phyloP scores from a whole-genome alignment of 2,329 filamentous ascomycete species.

The Hypoxylon sp. region DNA sequence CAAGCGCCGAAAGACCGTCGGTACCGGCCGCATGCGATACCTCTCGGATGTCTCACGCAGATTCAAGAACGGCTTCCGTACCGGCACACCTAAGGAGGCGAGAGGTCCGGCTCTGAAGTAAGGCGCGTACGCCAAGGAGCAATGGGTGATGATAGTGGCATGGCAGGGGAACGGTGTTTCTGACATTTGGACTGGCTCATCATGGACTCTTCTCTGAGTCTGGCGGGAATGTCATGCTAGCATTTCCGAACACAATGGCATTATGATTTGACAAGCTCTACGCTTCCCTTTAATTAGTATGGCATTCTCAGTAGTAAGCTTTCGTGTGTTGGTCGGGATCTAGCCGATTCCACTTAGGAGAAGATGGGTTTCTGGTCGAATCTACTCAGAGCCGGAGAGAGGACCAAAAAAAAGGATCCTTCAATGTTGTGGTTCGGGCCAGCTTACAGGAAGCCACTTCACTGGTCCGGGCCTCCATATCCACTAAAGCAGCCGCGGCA shows the following conservation, averaged over 20 bases:
- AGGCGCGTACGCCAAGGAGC: slow-evolving; percentile 50
- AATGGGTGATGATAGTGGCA: slow-evolving; percentile 51
- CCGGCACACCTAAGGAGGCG: slow-evolving; percentile 80
- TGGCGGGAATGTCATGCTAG: slow-evolving; percentile 50
- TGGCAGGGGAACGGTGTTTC: slow-evolving; percentile 53
- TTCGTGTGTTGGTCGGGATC: not conserved
- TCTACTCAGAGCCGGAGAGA: not conserved
- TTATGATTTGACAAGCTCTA: slow-evolving; percentile 49
- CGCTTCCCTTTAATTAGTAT: slow-evolving; percentile 5
- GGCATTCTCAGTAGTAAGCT: not conserved
- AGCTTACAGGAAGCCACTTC: not conserved
- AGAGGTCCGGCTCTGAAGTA: slow-evolving; percentile 65
- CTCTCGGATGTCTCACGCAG: slow-evolving; percentile 91
- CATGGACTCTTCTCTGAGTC: slow-evolving; percentile 49
- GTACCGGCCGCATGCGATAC: slow-evolving; percentile 95
- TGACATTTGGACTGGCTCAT: slow-evolving; percentile 53
- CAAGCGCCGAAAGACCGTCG: slow-evolving; percentile 99
- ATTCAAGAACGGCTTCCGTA: slow-evolving; percentile 99
- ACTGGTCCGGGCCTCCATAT: not conserved
- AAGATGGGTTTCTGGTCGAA: not conserved
- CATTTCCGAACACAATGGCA: slow-evolving; percentile 50
- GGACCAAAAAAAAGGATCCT: not conserved
- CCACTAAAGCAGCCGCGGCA: not conserved
- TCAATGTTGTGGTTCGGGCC: not conserved
- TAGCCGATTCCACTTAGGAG: not conserved